These are phyloP conservation scores for Fimicolochytrium jonesii DNA, from an alignment of 192 early-diverging fungal species.

Conservation along the genomic window DNA sequence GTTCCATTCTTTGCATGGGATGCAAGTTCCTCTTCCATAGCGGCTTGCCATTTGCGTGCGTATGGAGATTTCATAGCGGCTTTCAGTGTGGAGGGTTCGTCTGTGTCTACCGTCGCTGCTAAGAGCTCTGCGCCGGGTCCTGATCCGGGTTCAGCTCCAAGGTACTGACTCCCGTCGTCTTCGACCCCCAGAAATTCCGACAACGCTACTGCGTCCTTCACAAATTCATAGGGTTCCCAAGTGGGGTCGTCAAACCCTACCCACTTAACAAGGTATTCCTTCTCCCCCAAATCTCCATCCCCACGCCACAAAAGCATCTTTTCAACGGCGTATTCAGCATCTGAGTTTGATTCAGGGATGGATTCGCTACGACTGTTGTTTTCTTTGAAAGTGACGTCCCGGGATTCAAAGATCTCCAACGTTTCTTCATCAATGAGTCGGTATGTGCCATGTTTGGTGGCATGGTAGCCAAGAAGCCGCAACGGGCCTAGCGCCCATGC, in stretches of 20 bases:
- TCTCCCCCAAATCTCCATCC: no score
- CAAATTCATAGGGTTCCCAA: neutral
- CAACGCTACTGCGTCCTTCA: neutral
- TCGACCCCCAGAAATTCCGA: neutral
- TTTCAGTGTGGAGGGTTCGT: no score
- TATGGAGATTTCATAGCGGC: no score
- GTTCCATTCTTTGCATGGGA: neutral
- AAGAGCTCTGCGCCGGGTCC: no score
- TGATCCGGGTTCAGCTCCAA: no score
- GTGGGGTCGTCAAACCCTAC: neutral
- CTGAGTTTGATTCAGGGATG: neutral
- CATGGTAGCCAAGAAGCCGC: neutral
- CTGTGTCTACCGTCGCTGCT: no score
- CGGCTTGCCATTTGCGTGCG: neutral
- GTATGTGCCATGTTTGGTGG: neutral
- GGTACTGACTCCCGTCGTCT: neutral
- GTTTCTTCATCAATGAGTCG: neutral
- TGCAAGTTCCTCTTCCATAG: neutral
- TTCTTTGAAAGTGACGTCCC: neutral
- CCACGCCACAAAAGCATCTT: no score
- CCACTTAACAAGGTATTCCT: no score
- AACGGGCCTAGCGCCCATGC: no score
- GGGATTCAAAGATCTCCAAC: neutral
- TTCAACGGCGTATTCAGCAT: no score
- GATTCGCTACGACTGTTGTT: neutral